Evolutionary conservation across 768 basidiomycete genomes (phyloP).

Genomic region (Russula compacta): DNA sequence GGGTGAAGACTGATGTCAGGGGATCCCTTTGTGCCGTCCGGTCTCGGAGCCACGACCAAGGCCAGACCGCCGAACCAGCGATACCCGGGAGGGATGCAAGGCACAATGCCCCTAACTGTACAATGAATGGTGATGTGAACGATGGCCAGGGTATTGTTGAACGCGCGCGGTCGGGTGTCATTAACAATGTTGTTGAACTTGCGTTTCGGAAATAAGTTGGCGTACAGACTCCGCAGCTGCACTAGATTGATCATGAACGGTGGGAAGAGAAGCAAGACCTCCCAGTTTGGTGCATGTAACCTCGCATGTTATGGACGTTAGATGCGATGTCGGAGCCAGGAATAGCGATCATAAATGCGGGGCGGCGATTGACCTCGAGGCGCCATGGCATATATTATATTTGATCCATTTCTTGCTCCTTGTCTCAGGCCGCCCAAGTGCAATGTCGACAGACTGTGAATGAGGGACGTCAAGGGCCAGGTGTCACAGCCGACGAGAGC

Average conservation of each 20-base stretch:
- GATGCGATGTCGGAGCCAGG: slow-evolving; percentile 14
- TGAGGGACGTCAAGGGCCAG: neutral
- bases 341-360: slow-evolving; percentile 18
- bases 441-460: slow-evolving; percentile 2
- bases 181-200: neutral
- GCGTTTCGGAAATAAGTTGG: slow-evolving; percentile 7
- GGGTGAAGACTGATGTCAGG: slow-evolving; percentile 3
- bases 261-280: slow-evolving; percentile 11
- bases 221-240: slow-evolving; percentile 8
- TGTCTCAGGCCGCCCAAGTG: slow-evolving; percentile 8
- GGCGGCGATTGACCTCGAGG: slow-evolving; percentile 14
- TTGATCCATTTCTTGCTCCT: slow-evolving; percentile 15
- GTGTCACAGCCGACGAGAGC: neutral
- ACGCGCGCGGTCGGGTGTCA: slow-evolving; percentile 6
- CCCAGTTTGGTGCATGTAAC: slow-evolving; percentile 6
- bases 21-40: neutral
- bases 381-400: slow-evolving; percentile 5
- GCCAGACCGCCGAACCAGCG: slow-evolving; percentile 1
- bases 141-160: neutral
- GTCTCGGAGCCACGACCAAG: slow-evolving; percentile 1
- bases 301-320: slow-evolving; percentile 14
- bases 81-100: slow-evolving; percentile 3
- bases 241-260: neutral
- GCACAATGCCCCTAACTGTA: slow-evolving; percentile 12
- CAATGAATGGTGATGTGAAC: slow-evolving; percentile 11